Evolutionary conservation across 2,329 filamentous ascomycete genomes (phyloP).

Genomic region (Trichophyton benhamiae): DNA sequence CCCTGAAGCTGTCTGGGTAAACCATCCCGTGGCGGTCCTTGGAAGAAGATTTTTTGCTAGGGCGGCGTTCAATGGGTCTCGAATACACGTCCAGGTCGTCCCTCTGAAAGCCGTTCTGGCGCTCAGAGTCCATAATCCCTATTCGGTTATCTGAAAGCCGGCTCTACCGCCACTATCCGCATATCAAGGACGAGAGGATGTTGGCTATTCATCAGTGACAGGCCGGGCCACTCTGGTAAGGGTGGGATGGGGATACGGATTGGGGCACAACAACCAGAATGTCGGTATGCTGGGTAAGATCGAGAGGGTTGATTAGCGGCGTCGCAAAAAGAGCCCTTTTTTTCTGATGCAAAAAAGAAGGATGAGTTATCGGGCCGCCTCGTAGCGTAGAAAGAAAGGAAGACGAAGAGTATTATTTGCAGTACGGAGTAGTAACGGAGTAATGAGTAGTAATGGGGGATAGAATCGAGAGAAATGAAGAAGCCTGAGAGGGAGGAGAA

Average conservation of each 20-base stretch:
- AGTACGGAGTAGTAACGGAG: no score
- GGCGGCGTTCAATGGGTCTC: conserved; percentile 32
- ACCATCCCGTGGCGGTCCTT: conserved; percentile 36
- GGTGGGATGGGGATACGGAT: neutral
- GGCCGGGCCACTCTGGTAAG: neutral
- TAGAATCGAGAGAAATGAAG: no score
- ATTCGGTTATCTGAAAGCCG: conserved; percentile 1
- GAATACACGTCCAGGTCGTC: conserved; percentile 29
- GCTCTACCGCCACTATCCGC: conserved; percentile 3
- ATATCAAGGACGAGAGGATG: conserved; percentile 4
- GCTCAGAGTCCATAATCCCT: conserved; percentile 29
- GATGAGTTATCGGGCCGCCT: no score
- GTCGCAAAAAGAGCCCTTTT: no score
- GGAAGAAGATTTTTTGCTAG: conserved; percentile 38
- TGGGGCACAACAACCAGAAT: neutral
- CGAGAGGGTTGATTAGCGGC: no score
- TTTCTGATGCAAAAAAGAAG: no score
- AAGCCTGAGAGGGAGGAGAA: no score
- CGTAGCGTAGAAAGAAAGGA: no score
- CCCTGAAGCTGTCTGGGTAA: conserved; percentile 35
- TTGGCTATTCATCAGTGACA: conserved; percentile 4
- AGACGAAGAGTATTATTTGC: no score
- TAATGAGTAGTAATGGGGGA: no score
- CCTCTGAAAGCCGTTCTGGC: conserved; percentile 30
- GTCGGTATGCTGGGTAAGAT: no score